These are phyloP conservation scores for Rhodotorula babjevae DNA, from an alignment of 768 basidiomycete genomes.

Conservation along the genomic window DNA sequence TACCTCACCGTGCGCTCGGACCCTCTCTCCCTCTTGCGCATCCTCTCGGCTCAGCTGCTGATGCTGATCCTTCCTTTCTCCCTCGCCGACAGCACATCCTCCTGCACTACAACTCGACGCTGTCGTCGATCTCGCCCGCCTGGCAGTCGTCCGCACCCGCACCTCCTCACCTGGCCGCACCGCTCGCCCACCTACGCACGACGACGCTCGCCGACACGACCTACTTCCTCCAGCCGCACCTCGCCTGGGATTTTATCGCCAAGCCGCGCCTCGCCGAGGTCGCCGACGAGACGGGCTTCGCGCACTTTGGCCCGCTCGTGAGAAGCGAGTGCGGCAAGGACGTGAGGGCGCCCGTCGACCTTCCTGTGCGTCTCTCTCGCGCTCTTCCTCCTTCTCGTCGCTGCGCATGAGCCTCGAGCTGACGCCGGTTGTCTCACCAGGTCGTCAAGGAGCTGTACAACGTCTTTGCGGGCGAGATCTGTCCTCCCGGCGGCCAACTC, in stretches of 20 bases:
- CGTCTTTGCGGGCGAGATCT: conserved; percentile 43
- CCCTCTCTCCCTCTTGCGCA: background rate
- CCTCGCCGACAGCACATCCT: conserved; percentile 42
- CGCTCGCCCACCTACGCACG: background rate
- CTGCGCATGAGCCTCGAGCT: background rate
- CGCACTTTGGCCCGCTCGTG: conserved; percentile 46
- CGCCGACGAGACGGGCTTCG: conserved; percentile 41
- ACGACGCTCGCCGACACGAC: conserved; percentile 42
- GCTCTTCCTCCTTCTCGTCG: too few species aligned
- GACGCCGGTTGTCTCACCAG: conserved; percentile 4
- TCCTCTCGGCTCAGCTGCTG: background rate
- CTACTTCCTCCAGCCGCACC: conserved; percentile 46
- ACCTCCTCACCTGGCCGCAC: background rate
- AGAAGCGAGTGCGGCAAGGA: conserved; percentile 42
- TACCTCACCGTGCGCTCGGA: conserved; percentile 43
- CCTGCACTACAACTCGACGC: conserved; percentile 40
- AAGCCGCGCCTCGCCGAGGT: conserved; percentile 41
- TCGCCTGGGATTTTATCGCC: conserved; percentile 42
- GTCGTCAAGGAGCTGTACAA: conserved; percentile 44
- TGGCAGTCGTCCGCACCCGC: background rate
- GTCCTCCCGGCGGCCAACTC: conserved; percentile 37
- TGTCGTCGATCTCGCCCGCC: conserved; percentile 13
- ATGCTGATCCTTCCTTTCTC: background rate
- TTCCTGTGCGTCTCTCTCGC: conserved; percentile 4
- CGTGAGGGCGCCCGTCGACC: conserved; percentile 14